Evolutionary conservation across 768 basidiomycete genomes (phyloP).

Genomic region (Hysterangium stoloniferum): DNA sequence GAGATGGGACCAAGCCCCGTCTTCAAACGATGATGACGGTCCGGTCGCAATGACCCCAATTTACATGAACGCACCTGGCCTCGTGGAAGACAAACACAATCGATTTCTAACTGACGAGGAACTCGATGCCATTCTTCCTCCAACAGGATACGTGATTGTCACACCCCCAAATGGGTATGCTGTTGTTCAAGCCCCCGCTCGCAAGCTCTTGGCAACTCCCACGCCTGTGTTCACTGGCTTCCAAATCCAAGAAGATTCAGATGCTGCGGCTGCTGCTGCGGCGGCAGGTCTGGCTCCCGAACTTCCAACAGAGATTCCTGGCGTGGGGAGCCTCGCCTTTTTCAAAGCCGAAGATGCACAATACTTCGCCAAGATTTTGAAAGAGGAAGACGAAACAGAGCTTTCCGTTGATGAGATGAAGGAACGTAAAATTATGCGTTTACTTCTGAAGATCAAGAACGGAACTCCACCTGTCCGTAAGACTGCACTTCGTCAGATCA

Average conservation of each 20-base stretch:
- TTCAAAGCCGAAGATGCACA: slow-evolving; percentile 98
- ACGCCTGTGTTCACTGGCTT: slow-evolving; percentile 69
- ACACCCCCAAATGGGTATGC: slow-evolving; percentile 92
- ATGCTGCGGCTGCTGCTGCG: slow-evolving; percentile 79
- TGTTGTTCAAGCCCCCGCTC: slow-evolving; percentile 50
- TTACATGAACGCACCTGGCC: slow-evolving; percentile 79
- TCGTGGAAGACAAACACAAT: slow-evolving; percentile 91
- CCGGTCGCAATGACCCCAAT: slow-evolving; percentile 59
- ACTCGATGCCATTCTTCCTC: slow-evolving; percentile 82
- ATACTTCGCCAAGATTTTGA: slow-evolving; percentile 93
- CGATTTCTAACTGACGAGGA: slow-evolving; percentile 96
- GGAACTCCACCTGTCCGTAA: slow-evolving; percentile 98
- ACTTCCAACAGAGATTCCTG: slow-evolving; percentile 94
- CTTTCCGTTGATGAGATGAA: slow-evolving; percentile 97
- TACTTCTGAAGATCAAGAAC: slow-evolving; percentile 98
- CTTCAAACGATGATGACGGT: slow-evolving; percentile 44
- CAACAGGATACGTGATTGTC: slow-evolving; percentile 83
- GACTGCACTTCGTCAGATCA: slow-evolving; percentile 95
- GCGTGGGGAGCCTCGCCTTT: slow-evolving; percentile 94
- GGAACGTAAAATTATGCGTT: slow-evolving; percentile 98
- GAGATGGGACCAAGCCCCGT: slow-evolving; percentile 95
- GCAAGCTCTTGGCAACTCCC: slow-evolving; percentile 44
- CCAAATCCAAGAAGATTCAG: slow-evolving; percentile 94
- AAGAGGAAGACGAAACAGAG: slow-evolving; percentile 91
- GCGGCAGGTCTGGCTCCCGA: slow-evolving; percentile 91